phyloP scores from a whole-genome alignment of 441 rosid species.

The Theobroma grandiflorum region DNA sequence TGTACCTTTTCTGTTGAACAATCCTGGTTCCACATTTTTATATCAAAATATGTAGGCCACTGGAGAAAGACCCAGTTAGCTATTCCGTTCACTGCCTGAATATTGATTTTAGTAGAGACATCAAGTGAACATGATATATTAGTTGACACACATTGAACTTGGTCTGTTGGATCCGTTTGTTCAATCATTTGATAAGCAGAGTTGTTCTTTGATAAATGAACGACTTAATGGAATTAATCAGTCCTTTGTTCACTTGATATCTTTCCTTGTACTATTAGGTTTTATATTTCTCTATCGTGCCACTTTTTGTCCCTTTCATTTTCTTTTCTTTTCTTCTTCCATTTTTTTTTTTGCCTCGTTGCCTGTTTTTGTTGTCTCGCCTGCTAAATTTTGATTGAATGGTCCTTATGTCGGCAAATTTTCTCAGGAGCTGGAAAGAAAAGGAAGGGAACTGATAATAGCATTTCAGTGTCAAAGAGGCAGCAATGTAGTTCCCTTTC shows the following conservation, averaged over 20 bases:
- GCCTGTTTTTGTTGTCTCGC: neutral
- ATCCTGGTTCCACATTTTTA: neutral
- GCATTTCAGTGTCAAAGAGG: constrained; percentile 36
- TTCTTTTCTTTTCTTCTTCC: no score
- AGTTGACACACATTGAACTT: neutral
- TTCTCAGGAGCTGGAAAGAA: constrained; percentile 43
- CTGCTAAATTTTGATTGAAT: constrained; percentile 1
- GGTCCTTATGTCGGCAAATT: neutral
- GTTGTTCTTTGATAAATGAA: constrained; percentile 13
- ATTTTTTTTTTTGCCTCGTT: neutral
- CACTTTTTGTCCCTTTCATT: neutral
- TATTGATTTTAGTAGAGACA: neutral
- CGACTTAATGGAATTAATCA: neutral
- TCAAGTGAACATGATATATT: neutral
- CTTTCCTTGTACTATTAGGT: neutral
- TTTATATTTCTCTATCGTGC: neutral
- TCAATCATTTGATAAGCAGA: constrained; percentile 2
- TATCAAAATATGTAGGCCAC: neutral
- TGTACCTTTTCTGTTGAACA: neutral
- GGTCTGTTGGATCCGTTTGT: neutral
- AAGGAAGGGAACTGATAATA: constrained; percentile 42
- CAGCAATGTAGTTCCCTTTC: constrained; percentile 35
- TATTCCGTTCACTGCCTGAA: neutral
- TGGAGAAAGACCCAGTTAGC: neutral
- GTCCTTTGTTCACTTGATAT: constrained; percentile 4